Percentiles rank a stretch among this genome's conserved stretches.
Evolutionary conservation across 306 rosid species (phyloP).

Genomic region (Cucurbita maxima): DNA sequence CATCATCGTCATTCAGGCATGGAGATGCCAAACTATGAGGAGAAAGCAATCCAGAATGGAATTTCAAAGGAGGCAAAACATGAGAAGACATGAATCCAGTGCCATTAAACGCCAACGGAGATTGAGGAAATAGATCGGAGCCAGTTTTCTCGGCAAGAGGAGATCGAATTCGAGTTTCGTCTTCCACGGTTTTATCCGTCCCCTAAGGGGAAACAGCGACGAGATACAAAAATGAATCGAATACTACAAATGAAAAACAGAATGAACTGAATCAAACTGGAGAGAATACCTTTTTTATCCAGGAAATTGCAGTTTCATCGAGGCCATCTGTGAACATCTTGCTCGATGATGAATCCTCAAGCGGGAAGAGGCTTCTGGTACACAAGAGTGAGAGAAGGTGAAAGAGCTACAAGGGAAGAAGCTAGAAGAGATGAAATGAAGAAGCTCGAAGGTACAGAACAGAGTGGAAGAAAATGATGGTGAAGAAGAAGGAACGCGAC

Average conservation of each 20-base stretch:
- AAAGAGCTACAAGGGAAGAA: background rate
- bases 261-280: background rate
- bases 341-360: background rate
- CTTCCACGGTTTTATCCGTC: constrained; percentile 20
- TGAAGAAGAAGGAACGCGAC: constrained; percentile 6
- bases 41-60: constrained; percentile 40
- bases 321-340: constrained; percentile 87
- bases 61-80: constrained; percentile 60
- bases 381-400: constrained; percentile 9
- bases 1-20: constrained; percentile 11
- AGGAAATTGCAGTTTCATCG: constrained; percentile 72
- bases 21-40: constrained; percentile 29
- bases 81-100: constrained; percentile 27
- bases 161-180: constrained; percentile 26
- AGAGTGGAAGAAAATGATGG: constrained; percentile 1
- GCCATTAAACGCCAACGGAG: constrained; percentile 27
- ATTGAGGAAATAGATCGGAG: constrained; percentile 28
- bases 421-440: background rate
- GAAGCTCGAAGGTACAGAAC: background rate
- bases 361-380: background rate
- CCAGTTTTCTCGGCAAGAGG: constrained; percentile 41
- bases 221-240: background rate
- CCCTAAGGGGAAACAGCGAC: constrained; percentile 22
- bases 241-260: background rate
- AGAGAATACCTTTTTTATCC: constrained; percentile 65